Conservation (phyloP, 345 rosid genomes). For the Hirschfeldia incana region DNA sequence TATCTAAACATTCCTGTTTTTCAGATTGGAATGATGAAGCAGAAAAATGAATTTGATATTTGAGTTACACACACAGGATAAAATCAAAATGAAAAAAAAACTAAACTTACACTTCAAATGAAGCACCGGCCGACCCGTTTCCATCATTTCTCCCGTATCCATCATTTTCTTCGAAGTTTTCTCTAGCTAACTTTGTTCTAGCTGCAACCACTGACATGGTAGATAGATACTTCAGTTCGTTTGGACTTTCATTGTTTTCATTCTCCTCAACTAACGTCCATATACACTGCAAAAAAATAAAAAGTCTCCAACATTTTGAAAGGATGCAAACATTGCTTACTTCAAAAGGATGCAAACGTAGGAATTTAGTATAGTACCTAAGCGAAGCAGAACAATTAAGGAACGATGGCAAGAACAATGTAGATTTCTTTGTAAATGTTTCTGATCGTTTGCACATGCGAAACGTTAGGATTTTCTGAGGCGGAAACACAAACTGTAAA, state of each 20-base stretch:
- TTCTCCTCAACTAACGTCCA: neutral
- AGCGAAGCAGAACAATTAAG: neutral
- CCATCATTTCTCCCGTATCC: neutral
- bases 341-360: neutral
- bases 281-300: neutral
- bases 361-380: neutral
- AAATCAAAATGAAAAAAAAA: neutral
- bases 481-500: neutral
- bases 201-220: neutral
- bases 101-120: neutral
- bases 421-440: neutral
- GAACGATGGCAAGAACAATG: neutral
- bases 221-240: neutral
- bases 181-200: neutral
- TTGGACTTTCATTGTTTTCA: neutral
- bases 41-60: neutral
- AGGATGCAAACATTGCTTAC: neutral
- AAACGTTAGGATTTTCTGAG: neutral
- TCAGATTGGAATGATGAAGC: neutral
- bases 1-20: neutral
- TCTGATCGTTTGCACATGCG: neutral
- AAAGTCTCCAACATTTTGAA: neutral
- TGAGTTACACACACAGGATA: neutral
- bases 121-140: neutral
- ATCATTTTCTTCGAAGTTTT: neutral